Evolutionary conservation across 2,329 filamentous ascomycete genomes (phyloP).

Genomic region (Delphinella strobiligena): DNA sequence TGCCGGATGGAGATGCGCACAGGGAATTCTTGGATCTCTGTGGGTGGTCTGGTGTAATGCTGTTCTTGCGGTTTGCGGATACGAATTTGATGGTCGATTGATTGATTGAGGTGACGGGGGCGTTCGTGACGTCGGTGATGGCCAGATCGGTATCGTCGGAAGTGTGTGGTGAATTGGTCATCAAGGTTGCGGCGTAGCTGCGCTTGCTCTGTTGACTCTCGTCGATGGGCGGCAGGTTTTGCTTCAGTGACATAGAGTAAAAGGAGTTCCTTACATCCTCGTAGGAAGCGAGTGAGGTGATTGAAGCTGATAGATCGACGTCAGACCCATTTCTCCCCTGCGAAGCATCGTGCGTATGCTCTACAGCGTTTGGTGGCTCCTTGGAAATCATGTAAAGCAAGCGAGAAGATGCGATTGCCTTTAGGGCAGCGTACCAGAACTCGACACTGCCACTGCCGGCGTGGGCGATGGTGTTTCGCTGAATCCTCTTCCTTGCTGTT

Average conservation of each 20-base stretch:
- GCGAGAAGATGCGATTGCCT: constrained; percentile 19
- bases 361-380: not conserved
- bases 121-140: constrained; percentile 18
- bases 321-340: not conserved
- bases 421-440: constrained; percentile 26
- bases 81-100: constrained; percentile 11
- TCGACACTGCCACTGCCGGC: constrained; percentile 20
- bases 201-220: constrained; percentile 1
- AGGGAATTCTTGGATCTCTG: not conserved
- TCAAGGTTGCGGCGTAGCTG: constrained; percentile 19
- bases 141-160: constrained; percentile 14
- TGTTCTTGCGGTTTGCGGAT: constrained; percentile 18
- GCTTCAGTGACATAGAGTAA: not conserved
- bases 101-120: constrained; percentile 12
- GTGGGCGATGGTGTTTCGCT: constrained; percentile 25
- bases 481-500: constrained; percentile 26
- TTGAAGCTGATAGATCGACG: too few species aligned
- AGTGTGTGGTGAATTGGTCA: constrained; percentile 7
- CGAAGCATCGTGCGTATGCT: not conserved
- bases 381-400: constrained; percentile 14
- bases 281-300: not conserved
- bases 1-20: not conserved
- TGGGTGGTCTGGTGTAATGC: not conserved
- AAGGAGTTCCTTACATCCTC: constrained; percentile 1
- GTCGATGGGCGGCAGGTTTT: not conserved